phyloP scores from a whole-genome alignment of 129 eudicot species.

The Artemisia annua region DNA sequence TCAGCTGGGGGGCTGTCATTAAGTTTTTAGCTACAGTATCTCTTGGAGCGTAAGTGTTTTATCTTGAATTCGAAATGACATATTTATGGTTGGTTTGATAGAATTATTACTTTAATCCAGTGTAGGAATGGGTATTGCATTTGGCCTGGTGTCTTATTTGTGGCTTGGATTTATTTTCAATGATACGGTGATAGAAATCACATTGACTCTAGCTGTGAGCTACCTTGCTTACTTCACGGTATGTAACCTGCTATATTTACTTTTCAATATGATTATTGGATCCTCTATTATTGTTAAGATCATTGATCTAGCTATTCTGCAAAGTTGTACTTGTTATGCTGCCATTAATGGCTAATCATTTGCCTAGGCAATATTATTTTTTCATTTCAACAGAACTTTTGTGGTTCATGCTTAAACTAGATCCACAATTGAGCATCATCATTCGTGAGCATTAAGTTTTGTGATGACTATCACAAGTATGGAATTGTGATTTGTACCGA shows the following conservation, averaged over 20 bases:
- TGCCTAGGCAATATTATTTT: not conserved
- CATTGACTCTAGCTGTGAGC: constrained; percentile 93
- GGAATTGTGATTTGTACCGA: too few species aligned
- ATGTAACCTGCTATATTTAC: constrained; percentile 23
- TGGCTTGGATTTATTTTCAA: constrained; percentile 97
- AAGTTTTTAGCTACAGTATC: constrained; percentile 72
- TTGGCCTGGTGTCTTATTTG: constrained; percentile 80
- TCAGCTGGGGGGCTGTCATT: constrained; percentile 55
- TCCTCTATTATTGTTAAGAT: not conserved
- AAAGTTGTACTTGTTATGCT: not conserved
- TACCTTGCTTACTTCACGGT: constrained; percentile 90
- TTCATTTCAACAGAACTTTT: not conserved
- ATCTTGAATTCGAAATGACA: constrained; percentile 2
- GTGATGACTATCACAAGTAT: too few species aligned
- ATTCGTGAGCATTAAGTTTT: not conserved
- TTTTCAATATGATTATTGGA: not conserved
- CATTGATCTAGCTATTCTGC: not conserved
- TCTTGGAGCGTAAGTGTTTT: constrained; percentile 87
- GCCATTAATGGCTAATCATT: not conserved
- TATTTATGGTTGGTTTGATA: constrained; percentile 11
- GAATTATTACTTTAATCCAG: constrained; percentile 44
- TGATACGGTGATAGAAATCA: constrained; percentile 89
- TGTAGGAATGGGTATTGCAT: constrained; percentile 86
- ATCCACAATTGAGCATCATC: not conserved
- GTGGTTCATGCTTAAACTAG: not conserved